Percentiles rank a stretch among this genome's conserved stretches.
These are phyloP conservation scores for Ajuga reptans DNA, from an alignment of 305 asterid species.

Conservation along the genomic window DNA sequence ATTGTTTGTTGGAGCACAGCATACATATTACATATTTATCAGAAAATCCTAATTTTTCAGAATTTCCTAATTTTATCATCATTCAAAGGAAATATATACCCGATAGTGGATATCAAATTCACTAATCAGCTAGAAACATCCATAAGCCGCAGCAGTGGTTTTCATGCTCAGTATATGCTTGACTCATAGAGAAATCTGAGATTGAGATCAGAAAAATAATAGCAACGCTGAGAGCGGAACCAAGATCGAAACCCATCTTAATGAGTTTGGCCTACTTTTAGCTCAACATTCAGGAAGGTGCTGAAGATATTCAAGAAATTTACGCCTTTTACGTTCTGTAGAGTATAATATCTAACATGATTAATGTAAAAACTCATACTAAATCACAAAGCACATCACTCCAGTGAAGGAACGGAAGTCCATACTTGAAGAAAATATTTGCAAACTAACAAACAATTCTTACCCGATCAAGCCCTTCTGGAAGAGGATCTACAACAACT, in stretches of 20 bases:
- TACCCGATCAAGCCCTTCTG: conserved; percentile 93
- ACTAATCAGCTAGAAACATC: neutral
- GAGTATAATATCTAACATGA: neutral
- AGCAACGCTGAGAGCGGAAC: neutral
- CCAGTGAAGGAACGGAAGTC: neutral
- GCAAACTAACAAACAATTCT: conserved; percentile 23
- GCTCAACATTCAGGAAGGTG: neutral
- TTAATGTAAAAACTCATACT: neutral
- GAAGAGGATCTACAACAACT: conserved; percentile 76
- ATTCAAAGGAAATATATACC: neutral
- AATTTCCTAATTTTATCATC: neutral
- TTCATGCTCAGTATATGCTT: neutral
- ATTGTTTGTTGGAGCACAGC: neutral
- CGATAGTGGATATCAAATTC: neutral
- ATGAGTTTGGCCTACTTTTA: neutral
- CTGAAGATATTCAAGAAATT: neutral
- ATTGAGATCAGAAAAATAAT: neutral
- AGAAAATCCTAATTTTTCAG: neutral
- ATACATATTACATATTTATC: neutral
- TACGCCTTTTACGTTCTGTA: neutral
- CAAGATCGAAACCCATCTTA: neutral
- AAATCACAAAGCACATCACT: neutral
- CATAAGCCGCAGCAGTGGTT: neutral
- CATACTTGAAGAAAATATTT: neutral
- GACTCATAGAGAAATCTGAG: neutral